Evolutionary conservation across 2,329 filamentous ascomycete species (phyloP), one percentile per base, ranked within the genome.

Genomic region (Ceratocystis variospora): DNA sequence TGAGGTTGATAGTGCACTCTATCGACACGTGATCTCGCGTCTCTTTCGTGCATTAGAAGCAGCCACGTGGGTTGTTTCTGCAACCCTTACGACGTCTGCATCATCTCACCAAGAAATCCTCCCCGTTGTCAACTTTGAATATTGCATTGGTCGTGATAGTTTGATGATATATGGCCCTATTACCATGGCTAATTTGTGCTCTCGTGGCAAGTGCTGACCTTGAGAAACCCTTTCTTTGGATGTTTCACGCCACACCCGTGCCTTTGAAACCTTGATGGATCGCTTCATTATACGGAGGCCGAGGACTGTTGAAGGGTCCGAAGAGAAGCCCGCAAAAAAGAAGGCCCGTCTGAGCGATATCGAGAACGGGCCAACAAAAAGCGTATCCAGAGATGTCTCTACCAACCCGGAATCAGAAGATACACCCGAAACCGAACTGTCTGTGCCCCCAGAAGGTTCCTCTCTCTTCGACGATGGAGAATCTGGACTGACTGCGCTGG

Each of bases 281-380:
- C 46, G 48, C 33, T 66, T 66, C 46, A n/a, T 66, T 22, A 61
- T 50, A 46, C 41, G 57, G 28, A 57, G 41, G 22, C 44, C 64
- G 19, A 59, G 57, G 46, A 25, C 15, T n/a, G 8, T 15, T 15
- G 19, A 44, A 28, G 7, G 45, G 28, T 31, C 28, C 2, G 15
- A 6, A 12, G 53, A 64, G 2, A 61, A 41, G 22, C 62, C 31
- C 3, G 48, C 62, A 10, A 44, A 33, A 17, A 67, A 67, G 25
- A 62, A 62, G n/a, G 10, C n/a, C 37, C 66, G 61, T 1, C 50
- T 64, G 10, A 57, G 45, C 5, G 44, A 61, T 28, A 33, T 50
- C 61, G 53, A 19, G 22, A 17, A 59, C 17, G 33, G 48, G 28
- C 6, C 15, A 22, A 55, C 22, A 31, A 50, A 61, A 6, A n/a